Evolutionary conservation across 2,329 filamentous ascomycete genomes (phyloP), one percentile per base, ranked within the genome.

Genomic region (Cercospora citrullina): DNA sequence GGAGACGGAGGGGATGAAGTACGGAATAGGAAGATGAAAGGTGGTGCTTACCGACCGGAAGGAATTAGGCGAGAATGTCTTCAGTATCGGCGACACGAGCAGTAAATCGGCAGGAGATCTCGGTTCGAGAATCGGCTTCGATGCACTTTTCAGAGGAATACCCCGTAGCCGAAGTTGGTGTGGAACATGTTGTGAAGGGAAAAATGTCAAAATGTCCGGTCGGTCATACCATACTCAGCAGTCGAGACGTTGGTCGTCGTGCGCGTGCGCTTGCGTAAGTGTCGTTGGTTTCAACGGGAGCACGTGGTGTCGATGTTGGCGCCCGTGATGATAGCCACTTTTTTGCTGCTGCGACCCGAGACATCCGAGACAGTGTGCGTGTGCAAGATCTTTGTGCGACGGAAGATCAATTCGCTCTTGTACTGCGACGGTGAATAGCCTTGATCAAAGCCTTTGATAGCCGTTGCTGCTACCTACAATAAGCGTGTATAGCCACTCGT

Each of bases 321-420:
- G 48, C 48, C 48, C 18, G 48, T 26, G 33, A 39, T 26, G 7
- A 23, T 12, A 26, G 18, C 18, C 48, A 26, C 48, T 4, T 53
- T 51, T 53, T 23, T 23, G 26, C n/a, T 58, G 53, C 53, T 30
- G 53, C n/a, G 26, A 58, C 53, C 53, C 53, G 53, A 58, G 53
- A 31, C 53, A 31, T 58, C 36, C 59, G 59, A 61, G 33, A 61
- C 59, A 28, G 21, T 61, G 31, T 45, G 59, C 33, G 48, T 61
- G 59, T 36, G 59, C 30, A 42, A 61, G n/a, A 48, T 26, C 9
- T 60, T 51, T 36, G 57, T 60, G 57, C 18, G 9, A 39, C 30
- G 8, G 33, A 39, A 31, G 30, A 60, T 36, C 21, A 7, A 6
- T 60, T 23, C 23, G 18, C 31, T 42, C 2, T 42, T n/a, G 33